A percentile compares a stretch with the other conserved stretches of the same genome.
Conservation (phyloP, 768 basidiomycete genomes). For the Sistotremastrum niveocremeum region DNA sequence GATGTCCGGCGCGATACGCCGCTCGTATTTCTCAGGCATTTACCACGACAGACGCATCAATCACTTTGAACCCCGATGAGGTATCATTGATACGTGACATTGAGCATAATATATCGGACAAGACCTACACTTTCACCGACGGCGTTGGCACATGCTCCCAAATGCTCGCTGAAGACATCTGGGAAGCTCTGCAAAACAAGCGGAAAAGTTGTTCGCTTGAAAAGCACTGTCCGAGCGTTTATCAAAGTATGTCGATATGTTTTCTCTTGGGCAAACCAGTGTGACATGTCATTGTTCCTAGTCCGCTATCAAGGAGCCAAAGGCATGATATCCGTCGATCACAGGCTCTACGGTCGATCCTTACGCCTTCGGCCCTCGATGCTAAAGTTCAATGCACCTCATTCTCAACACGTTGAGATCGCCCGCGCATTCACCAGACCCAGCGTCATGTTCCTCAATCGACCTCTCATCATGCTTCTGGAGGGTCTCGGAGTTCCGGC, state of each 20-base stretch:
- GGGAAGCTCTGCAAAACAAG: conserved; percentile 25
- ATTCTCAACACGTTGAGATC: conserved; percentile 41
- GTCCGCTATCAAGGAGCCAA: conserved; percentile 51
- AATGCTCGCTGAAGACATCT: conserved; percentile 38
- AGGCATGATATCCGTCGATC: conserved; percentile 50
- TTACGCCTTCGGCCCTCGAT: conserved; percentile 46
- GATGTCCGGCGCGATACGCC: conserved; percentile 55
- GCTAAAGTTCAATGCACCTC: conserved; percentile 49
- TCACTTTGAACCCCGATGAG: conserved; percentile 28
- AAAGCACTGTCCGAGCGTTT: conserved; percentile 31
- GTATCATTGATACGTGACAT: conserved; percentile 35
- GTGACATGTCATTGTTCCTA: neutral
- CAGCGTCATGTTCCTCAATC: conserved; percentile 40
- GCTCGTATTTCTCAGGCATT: conserved; percentile 65
- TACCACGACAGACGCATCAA: conserved; percentile 54
- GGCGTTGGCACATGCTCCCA: conserved; percentile 54
- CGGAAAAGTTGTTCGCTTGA: conserved; percentile 22
- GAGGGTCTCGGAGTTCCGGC: conserved; percentile 45
- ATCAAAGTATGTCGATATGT: conserved; percentile 21
- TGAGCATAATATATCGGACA: conserved; percentile 23
- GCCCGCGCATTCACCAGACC: conserved; percentile 52
- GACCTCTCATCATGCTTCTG: conserved; percentile 54
- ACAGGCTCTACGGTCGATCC: conserved; percentile 32
- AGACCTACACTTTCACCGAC: conserved; percentile 47
- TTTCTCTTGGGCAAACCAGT: conserved; percentile 1